Evolutionary conservation across 257 asterid genomes (phyloP).

Genomic region (Fraxinus quadrangulata): DNA sequence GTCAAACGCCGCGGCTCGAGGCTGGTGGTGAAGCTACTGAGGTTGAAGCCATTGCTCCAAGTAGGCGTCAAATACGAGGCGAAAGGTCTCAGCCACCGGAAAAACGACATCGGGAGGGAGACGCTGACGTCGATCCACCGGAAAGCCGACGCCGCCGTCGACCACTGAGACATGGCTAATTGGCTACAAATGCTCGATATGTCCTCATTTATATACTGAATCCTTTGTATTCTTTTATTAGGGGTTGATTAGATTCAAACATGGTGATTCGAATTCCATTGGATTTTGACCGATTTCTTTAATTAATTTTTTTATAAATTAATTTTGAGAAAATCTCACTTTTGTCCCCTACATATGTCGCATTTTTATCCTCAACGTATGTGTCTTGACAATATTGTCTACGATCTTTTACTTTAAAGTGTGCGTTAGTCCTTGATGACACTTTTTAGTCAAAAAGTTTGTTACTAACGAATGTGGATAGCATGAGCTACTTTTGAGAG

Average conservation of each 20-base stretch:
- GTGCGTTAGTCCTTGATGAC: background rate
- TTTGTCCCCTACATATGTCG: background rate
- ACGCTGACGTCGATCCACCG: slow-evolving; percentile 44
- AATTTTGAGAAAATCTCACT: background rate
- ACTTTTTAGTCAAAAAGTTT: too few relatives aligned
- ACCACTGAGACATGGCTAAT: slow-evolving; percentile 32
- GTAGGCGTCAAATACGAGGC: slow-evolving; percentile 45
- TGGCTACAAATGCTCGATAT: background rate
- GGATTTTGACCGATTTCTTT: background rate
- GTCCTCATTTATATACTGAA: background rate
- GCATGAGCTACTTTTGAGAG: background rate
- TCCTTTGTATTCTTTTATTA: background rate
- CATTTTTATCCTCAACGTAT: background rate
- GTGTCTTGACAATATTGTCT: background rate
- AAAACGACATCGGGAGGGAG: slow-evolving; percentile 44
- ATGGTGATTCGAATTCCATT: background rate
- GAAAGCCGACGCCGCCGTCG: slow-evolving; percentile 32
- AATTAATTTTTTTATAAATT: too few relatives aligned
- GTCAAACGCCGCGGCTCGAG: slow-evolving; percentile 38
- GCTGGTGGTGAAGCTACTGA: slow-evolving; percentile 18
- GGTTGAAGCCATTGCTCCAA: slow-evolving; percentile 35
- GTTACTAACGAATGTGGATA: too few relatives aligned
- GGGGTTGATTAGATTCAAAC: background rate
- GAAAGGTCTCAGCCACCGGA: slow-evolving; percentile 55
- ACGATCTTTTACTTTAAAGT: background rate